phyloP scores from a whole-genome alignment of 257 asterid genomes.

The Solanum virginianum region DNA sequence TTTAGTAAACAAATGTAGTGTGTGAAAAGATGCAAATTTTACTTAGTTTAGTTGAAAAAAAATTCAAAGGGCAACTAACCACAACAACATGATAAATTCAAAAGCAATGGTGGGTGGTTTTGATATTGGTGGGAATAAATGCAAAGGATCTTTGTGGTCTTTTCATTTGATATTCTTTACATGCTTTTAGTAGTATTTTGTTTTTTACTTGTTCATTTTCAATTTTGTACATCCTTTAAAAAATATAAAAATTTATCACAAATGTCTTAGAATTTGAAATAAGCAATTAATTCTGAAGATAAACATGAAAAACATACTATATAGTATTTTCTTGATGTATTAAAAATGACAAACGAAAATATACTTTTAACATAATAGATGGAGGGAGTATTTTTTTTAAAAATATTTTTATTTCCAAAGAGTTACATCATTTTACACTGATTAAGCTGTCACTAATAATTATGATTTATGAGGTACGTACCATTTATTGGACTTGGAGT shows the following conservation, averaged over 20 bases:
- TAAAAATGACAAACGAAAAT: too few species aligned
- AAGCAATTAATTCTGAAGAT: too few species aligned
- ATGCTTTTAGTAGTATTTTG: background rate
- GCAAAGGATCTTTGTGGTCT: background rate
- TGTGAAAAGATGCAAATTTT: background rate
- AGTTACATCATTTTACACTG: background rate
- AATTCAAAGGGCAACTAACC: background rate
- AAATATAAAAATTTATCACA: too few species aligned
- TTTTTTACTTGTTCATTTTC: background rate
- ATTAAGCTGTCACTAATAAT: background rate
- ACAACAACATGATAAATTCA: background rate
- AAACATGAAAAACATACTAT: too few species aligned
- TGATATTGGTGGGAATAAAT: background rate
- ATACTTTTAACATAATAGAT: too few species aligned
- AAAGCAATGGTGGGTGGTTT: background rate
- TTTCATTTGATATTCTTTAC: background rate
- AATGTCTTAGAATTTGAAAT: too few species aligned
- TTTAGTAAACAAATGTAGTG: background rate
- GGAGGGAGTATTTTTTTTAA: too few species aligned
- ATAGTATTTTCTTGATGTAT: too few species aligned
- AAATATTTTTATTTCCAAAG: background rate
- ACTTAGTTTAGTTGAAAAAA: background rate
- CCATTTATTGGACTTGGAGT: background rate
- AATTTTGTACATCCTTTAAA: background rate
- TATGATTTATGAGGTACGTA: background rate